Percentiles rank a stretch among this genome's conserved stretches.
These are phyloP conservation scores for Fusarium anthophilum DNA, from an alignment of 2,329 filamentous ascomycete genomes.

Conservation along the genomic window DNA sequence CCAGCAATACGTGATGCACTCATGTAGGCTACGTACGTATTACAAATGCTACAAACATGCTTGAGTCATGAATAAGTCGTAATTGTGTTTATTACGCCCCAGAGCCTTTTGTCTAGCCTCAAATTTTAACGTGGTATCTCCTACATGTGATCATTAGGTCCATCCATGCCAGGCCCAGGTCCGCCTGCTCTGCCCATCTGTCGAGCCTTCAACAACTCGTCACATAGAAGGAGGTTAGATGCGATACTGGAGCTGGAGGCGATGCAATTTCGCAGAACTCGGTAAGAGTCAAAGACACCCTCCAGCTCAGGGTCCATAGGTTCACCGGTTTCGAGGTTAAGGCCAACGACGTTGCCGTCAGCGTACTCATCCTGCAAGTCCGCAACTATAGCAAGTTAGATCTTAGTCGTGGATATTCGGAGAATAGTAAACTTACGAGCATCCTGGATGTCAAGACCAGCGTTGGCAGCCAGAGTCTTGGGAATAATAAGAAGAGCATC, in stretches of 20 bases:
- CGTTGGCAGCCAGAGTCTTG: slow-evolving; percentile 96
- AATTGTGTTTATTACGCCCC: slow-evolving; percentile 40
- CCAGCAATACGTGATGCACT: not conserved
- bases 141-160: slow-evolving; percentile 63
- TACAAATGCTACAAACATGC: not conserved
- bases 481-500: slow-evolving; percentile 95
- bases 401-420: not conserved
- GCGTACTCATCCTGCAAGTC: slow-evolving; percentile 84
- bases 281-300: slow-evolving; percentile 95
- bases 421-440: slow-evolving; percentile 70
- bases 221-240: slow-evolving; percentile 92
- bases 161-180: slow-evolving; percentile 72
- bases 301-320: slow-evolving; percentile 95
- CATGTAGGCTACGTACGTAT: not conserved
- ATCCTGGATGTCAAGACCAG: slow-evolving; percentile 96
- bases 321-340: slow-evolving; percentile 87
- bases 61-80: slow-evolving; percentile 18
- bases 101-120: slow-evolving; percentile 51
- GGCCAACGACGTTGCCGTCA: slow-evolving; percentile 85
- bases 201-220: slow-evolving; percentile 96
- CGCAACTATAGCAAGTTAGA: slow-evolving; percentile 68
- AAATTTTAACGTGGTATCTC: slow-evolving; percentile 48
- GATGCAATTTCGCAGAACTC: slow-evolving; percentile 91
- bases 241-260: slow-evolving; percentile 95
- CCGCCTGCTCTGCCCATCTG: slow-evolving; percentile 82